phyloP scores from a whole-genome alignment of 306 rosid species.

The Vachellia collinsii region DNA sequence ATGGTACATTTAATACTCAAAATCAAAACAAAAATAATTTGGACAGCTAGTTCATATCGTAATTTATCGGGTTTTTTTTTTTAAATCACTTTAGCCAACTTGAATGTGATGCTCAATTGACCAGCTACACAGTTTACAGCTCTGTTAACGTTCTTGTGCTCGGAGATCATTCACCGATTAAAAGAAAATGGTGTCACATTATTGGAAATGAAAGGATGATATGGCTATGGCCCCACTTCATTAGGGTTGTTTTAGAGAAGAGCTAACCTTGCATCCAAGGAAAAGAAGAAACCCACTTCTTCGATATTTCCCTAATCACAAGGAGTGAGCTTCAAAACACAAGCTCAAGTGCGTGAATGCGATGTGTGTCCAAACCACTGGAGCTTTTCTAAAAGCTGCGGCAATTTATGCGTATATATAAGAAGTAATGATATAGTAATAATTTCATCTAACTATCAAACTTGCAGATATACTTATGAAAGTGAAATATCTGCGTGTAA shows the following conservation, averaged over 20 bases:
- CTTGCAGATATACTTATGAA: neutral
- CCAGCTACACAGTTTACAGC: slow-evolving; percentile 9
- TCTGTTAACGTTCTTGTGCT: neutral
- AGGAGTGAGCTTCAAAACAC: slow-evolving; percentile 7
- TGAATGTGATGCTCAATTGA: slow-evolving; percentile 32
- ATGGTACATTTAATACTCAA: neutral
- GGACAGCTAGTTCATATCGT: neutral
- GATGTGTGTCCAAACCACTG: slow-evolving; percentile 1
- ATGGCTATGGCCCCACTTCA: slow-evolving; percentile 1
- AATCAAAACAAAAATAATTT: neutral
- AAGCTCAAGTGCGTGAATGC: neutral
- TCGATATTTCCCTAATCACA: neutral
- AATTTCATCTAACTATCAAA: neutral
- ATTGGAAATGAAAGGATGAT: neutral
- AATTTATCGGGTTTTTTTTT: neutral
- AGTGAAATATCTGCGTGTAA: neutral
- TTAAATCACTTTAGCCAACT: slow-evolving; percentile 17
- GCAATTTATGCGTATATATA: neutral
- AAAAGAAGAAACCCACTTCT: neutral
- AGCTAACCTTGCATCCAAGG: slow-evolving; percentile 13
- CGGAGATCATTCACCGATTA: neutral
- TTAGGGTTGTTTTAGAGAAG: neutral
- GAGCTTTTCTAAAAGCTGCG: slow-evolving; percentile 12
- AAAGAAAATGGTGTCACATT: neutral
- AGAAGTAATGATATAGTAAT: neutral